Evolutionary conservation across 305 asterid species (phyloP).

Genomic region (Solanum chacoense): DNA sequence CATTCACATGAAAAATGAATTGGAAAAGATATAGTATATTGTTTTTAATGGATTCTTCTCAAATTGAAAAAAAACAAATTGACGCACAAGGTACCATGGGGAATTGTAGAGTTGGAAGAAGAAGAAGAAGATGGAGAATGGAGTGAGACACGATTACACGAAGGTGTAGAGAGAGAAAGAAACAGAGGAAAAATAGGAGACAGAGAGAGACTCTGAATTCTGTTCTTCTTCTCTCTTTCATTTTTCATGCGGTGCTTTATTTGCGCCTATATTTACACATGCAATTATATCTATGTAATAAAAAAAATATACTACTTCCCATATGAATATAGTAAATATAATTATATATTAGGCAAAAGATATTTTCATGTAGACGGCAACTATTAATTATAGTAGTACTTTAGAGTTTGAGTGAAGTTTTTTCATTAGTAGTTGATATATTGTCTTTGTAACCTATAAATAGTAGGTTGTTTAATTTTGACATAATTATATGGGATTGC

Average conservation of each 20-base stretch:
- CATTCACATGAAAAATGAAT: background rate
- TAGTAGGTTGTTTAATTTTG: background rate
- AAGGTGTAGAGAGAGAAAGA: constrained; percentile 10
- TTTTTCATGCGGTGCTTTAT: background rate
- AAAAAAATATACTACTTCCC: background rate
- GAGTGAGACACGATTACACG: constrained; percentile 19
- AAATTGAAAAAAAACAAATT: background rate
- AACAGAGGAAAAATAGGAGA: background rate
- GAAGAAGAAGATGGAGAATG: constrained; percentile 25
- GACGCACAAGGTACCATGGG: constrained; percentile 13
- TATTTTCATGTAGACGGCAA: background rate
- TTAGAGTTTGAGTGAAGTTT: background rate
- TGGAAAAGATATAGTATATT: background rate
- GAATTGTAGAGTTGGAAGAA: constrained; percentile 5
- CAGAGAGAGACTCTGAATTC: constrained; percentile 6
- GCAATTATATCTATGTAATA: background rate
- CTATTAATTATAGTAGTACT: background rate
- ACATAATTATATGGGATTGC: background rate
- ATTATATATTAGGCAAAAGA: background rate
- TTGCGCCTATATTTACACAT: background rate
- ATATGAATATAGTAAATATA: background rate
- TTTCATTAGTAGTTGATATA: background rate
- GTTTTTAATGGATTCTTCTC: background rate
- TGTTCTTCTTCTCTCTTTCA: constrained; percentile 1
- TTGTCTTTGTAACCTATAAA: background rate